phyloP scores from a whole-genome alignment of 2,329 filamentous ascomycete species.

The Cladosporium sp. region DNA sequence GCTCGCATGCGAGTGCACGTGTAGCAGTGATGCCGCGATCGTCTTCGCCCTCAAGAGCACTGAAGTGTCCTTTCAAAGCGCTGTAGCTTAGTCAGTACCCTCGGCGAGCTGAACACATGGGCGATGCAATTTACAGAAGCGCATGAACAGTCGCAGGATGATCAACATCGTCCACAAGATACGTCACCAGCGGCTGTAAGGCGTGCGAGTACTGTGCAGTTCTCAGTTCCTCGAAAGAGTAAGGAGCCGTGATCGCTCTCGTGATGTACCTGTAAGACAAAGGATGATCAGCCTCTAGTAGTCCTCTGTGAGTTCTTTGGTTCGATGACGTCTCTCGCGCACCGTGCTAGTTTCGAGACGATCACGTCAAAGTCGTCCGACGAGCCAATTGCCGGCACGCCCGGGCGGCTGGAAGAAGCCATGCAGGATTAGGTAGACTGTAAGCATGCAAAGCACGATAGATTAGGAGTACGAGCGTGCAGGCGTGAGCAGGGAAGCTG shows the following conservation, averaged over 20 bases:
- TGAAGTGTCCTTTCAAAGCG: constrained; percentile 71
- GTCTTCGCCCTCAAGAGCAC: constrained; percentile 54
- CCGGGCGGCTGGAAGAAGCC: not conserved
- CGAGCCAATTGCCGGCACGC: not conserved
- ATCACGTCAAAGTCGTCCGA: not conserved
- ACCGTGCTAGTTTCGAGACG: constrained; percentile 5
- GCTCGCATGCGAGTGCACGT: constrained; percentile 70
- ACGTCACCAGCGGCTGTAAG: constrained; percentile 59
- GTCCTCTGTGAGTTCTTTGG: not conserved
- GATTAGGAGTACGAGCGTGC: not conserved
- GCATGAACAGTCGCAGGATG: constrained; percentile 70
- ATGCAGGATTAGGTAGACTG: not conserved
- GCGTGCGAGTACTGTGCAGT: constrained; percentile 58
- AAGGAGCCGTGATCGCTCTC: constrained; percentile 59
- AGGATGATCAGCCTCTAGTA: not conserved
- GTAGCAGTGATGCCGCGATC: constrained; percentile 64
- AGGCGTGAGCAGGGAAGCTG: not conserved
- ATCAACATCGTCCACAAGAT: constrained; percentile 59
- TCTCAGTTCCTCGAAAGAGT: constrained; percentile 69
- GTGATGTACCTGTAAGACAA: constrained; percentile 53
- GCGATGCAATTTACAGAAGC: constrained; percentile 52
- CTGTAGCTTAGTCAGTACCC: constrained; percentile 37
- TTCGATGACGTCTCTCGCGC: not conserved
- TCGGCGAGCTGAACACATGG: not conserved
- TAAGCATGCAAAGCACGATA: not conserved